Percentiles rank a stretch among this genome's conserved stretches.
Evolutionary conservation across 495 filamentous ascomycete genomes (phyloP).

Genomic region (Cudoniella acicularis): DNA sequence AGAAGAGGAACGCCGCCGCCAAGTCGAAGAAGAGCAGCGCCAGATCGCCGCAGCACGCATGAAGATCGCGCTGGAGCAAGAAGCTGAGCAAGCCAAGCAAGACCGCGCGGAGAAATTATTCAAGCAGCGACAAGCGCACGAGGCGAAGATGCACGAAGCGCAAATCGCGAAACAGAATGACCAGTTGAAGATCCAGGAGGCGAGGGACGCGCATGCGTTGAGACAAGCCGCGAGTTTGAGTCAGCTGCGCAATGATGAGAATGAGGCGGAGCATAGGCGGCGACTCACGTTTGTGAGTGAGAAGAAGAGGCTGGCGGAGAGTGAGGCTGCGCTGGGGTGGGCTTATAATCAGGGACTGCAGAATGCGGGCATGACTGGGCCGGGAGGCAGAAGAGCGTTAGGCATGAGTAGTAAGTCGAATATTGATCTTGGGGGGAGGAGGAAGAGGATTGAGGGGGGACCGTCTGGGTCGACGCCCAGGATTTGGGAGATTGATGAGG

Average conservation of each 20-base stretch:
- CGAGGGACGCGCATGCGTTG: conserved; percentile 9
- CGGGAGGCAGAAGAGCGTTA: conserved; percentile 4
- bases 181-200: conserved; percentile 5
- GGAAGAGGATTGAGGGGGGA: conserved; percentile 8
- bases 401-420: conserved; percentile 5
- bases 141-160: conserved; percentile 3
- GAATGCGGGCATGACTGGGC: neutral
- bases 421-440: conserved; percentile 8
- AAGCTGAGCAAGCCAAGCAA: conserved; percentile 15
- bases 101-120: conserved; percentile 10
- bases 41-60: neutral
- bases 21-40: conserved; percentile 10
- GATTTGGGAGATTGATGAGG: conserved; percentile 18
- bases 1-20: conserved; percentile 15
- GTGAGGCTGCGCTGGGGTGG: conserved; percentile 7
- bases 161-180: conserved; percentile 20
- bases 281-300: conserved; percentile 9
- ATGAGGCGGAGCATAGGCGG: conserved; percentile 14
- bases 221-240: conserved; percentile 16
- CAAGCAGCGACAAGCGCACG: conserved; percentile 13
- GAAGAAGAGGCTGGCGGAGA: conserved; percentile 11
- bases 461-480: neutral
- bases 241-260: conserved; percentile 12
- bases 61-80: conserved; percentile 11
- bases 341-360: conserved; percentile 8